Evolutionary conservation across 768 basidiomycete species (phyloP).

Genomic region (Tulasnella sp.): DNA sequence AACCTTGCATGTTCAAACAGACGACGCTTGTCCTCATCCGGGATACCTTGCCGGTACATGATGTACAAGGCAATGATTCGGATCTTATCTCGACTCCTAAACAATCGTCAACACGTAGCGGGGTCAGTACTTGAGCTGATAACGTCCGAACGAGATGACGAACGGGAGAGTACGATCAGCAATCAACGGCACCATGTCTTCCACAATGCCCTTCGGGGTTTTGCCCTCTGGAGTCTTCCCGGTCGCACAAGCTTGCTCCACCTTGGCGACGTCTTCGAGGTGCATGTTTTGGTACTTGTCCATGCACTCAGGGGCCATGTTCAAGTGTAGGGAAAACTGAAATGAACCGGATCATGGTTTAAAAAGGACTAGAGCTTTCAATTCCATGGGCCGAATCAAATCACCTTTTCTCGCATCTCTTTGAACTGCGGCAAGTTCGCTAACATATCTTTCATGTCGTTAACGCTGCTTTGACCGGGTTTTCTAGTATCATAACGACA

Average conservation of each 20-base stretch:
- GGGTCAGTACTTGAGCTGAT: no score
- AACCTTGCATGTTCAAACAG: conserved; percentile 93
- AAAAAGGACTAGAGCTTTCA: background rate
- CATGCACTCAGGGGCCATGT: conserved; percentile 99
- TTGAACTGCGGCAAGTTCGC: conserved; percentile 91
- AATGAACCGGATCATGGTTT: background rate
- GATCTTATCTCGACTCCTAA: conserved; percentile 85
- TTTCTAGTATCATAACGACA: conserved; percentile 38
- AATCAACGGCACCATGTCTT: conserved; percentile 97
- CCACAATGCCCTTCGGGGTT: conserved; percentile 88
- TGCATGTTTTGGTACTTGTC: conserved; percentile 83
- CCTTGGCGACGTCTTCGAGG: conserved; percentile 72
- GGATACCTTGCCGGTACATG: conserved; percentile 90
- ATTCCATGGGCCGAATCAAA: no score
- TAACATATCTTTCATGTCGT: conserved; percentile 99
- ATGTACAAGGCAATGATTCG: conserved; percentile 95
- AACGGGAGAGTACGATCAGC: conserved; percentile 47
- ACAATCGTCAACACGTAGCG: background rate
- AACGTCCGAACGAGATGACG: background rate
- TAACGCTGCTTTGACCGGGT: conserved; percentile 78
- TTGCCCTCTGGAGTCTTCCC: conserved; percentile 89
- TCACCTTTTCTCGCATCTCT: conserved; percentile 89
- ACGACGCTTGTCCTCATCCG: conserved; percentile 93
- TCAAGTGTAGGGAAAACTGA: conserved; percentile 93
- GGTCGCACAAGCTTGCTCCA: conserved; percentile 95